Evolutionary conservation across 345 rosid species (phyloP), one percentile per base, ranked within the genome.

Genomic region (Xanthoceras sorbifolium): DNA sequence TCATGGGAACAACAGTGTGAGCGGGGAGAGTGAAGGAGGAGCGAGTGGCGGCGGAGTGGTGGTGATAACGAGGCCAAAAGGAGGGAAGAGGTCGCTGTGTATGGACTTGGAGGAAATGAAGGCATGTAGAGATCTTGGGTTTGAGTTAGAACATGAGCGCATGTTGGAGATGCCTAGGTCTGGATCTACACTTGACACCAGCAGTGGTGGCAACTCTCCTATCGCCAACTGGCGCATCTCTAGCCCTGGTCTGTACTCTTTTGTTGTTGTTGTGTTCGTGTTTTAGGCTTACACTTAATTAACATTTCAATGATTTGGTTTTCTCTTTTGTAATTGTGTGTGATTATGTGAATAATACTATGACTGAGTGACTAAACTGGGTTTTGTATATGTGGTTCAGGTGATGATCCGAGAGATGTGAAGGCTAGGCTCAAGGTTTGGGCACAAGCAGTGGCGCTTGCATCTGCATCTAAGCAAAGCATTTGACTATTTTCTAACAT

Each of bases 381-480:
- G 25, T 38, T 0, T 69, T 36, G 10, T 32, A 44, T 66, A 74
- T 72, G 54, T 44, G 11, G 22, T 61, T 36, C 76, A 96, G 98
- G 99, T 9, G 99, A 96, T 83, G 94, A 96, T 77, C 97, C 99
- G 10, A 77, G 90, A 72, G 97, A 93, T 26, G 99, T 93, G 32
- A 96, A 96, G 88, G 98, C 97, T 2, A 81, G 98, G 83, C 89
- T 93, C 9, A 96, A 91, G 85, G 94, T 89, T 50, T 96, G 99
- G 99, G 98, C 99, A 72, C 99, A 93, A 64, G 92, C 97, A 6
- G 99, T 96, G 82, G 97, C 97, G 15, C 79, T 92, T 15, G 90
- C 90, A 4, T 90, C 97, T 7, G 52, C 95, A 20, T 81, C 94
- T 64, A 82, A 82, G 60, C 74, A 82, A n/a, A 67, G 82, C 76